Conservation (phyloP, 1,284 basidiomycete genomes). For the Malassezia sp. region DNA sequence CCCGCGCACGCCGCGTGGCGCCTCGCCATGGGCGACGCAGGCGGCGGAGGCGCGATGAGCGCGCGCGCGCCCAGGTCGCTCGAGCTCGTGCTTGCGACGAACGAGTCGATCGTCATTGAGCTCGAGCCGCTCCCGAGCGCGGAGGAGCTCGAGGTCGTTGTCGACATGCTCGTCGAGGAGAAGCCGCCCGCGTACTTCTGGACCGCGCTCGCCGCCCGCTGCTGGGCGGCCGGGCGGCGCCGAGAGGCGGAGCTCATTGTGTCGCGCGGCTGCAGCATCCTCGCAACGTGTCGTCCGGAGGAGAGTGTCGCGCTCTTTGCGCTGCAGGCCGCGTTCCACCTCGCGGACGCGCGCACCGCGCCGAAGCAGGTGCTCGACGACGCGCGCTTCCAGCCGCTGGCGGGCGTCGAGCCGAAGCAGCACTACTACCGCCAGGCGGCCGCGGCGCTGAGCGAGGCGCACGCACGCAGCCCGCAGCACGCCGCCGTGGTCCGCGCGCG, state of each 20-base stretch:
- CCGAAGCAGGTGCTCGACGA: conserved; percentile 37
- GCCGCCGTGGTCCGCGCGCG: conserved; percentile 25
- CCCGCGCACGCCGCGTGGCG: background rate
- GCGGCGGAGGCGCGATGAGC: background rate
- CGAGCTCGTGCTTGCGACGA: conserved; percentile 31
- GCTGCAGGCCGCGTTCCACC: conserved; percentile 27
- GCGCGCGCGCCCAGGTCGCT: conserved; percentile 20
- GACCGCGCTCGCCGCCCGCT: conserved; percentile 32
- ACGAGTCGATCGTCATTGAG: conserved; percentile 32
- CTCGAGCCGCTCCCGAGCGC: conserved; percentile 33
- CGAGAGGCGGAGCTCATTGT: conserved; percentile 27
- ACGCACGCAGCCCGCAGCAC: conserved; percentile 23
- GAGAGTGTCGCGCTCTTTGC: conserved; percentile 27
- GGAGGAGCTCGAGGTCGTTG: conserved; percentile 33
- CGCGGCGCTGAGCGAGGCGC: conserved; percentile 18
- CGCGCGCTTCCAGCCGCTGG: conserved; percentile 31
- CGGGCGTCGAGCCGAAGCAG: conserved; percentile 20
- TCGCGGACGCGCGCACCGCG: conserved; percentile 24
- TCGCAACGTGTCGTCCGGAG: conserved; percentile 22
- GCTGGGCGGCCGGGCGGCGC: conserved; percentile 25
- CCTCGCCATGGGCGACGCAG: conserved; percentile 5
- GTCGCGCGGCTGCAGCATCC: conserved; percentile 22
- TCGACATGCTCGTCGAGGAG: conserved; percentile 33
- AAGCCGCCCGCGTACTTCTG: conserved; percentile 29
- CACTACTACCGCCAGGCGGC: conserved; percentile 22